Percentiles rank a stretch among this genome's conserved stretches.
These are phyloP conservation scores for Lactarius hengduanensis DNA, from an alignment of 768 basidiomycete genomes.

Conservation along the genomic window DNA sequence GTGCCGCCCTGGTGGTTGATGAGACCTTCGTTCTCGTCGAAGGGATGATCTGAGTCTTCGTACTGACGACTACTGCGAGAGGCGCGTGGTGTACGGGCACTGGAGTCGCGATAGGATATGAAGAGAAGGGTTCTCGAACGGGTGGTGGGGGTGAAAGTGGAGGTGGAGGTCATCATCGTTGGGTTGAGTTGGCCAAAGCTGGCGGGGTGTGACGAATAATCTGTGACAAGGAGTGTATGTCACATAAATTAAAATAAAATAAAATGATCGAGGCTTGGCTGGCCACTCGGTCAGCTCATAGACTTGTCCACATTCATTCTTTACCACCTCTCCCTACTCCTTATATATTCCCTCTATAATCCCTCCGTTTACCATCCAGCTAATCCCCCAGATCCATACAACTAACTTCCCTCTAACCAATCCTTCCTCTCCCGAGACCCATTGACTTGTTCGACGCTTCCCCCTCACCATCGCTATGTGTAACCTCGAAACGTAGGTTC, in stretches of 20 bases:
- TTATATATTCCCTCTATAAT: slow-evolving; percentile 25
- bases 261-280: slow-evolving; percentile 1
- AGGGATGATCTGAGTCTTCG: slow-evolving; percentile 47
- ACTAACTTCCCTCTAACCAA: slow-evolving; percentile 6
- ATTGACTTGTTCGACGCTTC: background rate
- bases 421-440: slow-evolving; percentile 11
- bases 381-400: slow-evolving; percentile 23
- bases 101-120: slow-evolving; percentile 88
- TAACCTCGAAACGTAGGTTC: slow-evolving; percentile 42
- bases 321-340: slow-evolving; percentile 21
- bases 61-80: slow-evolving; percentile 41
- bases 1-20: slow-evolving; percentile 44
- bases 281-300: background rate
- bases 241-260: background rate
- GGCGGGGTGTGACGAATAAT: background rate
- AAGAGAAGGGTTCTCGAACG: slow-evolving; percentile 91
- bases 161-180: slow-evolving; percentile 29
- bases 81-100: slow-evolving; percentile 46
- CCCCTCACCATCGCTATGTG: slow-evolving; percentile 34
- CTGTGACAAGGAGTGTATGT: background rate
- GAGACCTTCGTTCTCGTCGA: slow-evolving; percentile 70
- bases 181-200: slow-evolving; percentile 19
- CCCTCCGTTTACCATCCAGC: slow-evolving; percentile 24
- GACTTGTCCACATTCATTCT: slow-evolving; percentile 9
- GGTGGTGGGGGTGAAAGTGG: slow-evolving; percentile 46